Percentiles rank a stretch among this genome's conserved stretches.
These are phyloP conservation scores for Pseudogymnoascus sp. DNA, from an alignment of 2,329 filamentous ascomycete species.

Conservation along the genomic window DNA sequence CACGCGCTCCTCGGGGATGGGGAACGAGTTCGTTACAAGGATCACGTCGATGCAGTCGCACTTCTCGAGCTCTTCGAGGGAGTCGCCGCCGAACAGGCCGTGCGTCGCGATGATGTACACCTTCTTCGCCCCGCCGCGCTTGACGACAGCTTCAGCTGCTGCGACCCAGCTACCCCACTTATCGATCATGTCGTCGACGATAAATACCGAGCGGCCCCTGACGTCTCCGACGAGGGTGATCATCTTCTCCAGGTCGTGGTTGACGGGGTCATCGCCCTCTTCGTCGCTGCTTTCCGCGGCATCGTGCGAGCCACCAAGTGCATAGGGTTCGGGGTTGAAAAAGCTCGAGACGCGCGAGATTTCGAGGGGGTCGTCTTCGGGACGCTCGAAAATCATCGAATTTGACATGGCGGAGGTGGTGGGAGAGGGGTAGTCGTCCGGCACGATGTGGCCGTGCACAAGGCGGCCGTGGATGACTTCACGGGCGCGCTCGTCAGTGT, in stretches of 20 bases:
- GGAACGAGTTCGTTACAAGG: constrained; percentile 95
- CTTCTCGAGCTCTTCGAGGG: constrained; percentile 78
- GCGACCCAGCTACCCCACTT: constrained; percentile 96
- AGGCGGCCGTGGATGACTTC: constrained; percentile 89
- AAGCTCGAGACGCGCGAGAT: constrained; percentile 73
- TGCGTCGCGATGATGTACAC: constrained; percentile 98
- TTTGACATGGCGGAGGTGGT: constrained; percentile 61
- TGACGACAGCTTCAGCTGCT: constrained; percentile 91
- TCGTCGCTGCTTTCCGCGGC: constrained; percentile 79
- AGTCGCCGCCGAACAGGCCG: constrained; percentile 85
- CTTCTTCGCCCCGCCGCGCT: constrained; percentile 81
- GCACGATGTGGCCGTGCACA: constrained; percentile 89
- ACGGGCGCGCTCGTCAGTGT: constrained; percentile 64
- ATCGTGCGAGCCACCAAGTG: constrained; percentile 76
- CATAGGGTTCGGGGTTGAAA: constrained; percentile 61
- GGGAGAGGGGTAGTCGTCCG: constrained; percentile 83
- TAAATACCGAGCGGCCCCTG: constrained; percentile 77
- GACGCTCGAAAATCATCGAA: constrained; percentile 41
- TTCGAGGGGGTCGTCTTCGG: constrained; percentile 74
- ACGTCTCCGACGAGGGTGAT: constrained; percentile 98
- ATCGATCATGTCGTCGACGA: constrained; percentile 99
- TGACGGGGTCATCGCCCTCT: constrained; percentile 81
- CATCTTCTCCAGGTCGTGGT: constrained; percentile 80
- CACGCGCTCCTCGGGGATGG: constrained; percentile 69
- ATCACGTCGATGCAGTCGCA: constrained; percentile 93